Conservation (phyloP, 306 rosid genomes). For the Malus domestica region ASM211411v1 NC_041797.1:10330501-10331000, state of each 20-base stretch:
- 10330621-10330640: slow-evolving; percentile 64
- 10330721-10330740: slow-evolving; percentile 53
- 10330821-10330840: neutral
- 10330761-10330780: slow-evolving; percentile 25
- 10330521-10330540: neutral
- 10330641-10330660: slow-evolving; percentile 41
- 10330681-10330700: slow-evolving; percentile 59
- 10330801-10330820: neutral
- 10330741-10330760: slow-evolving; percentile 45
- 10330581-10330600: slow-evolving; percentile 39
- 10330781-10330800: slow-evolving; percentile 37
- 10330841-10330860: neutral
- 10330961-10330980: too few species aligned
- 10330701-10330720: slow-evolving; percentile 68
- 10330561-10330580: slow-evolving; percentile 13
- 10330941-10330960: too few species aligned
- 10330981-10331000: too few species aligned
- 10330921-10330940: too few species aligned
- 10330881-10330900: too few species aligned
- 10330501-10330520: neutral
- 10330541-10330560: neutral
- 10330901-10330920: too few species aligned
- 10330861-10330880: neutral
- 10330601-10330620: slow-evolving; percentile 51
- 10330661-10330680: slow-evolving; percentile 48